Base-by-base conservation (phyloP, 106 monocot genomes). In the Dendrobium officinale region DNA sequence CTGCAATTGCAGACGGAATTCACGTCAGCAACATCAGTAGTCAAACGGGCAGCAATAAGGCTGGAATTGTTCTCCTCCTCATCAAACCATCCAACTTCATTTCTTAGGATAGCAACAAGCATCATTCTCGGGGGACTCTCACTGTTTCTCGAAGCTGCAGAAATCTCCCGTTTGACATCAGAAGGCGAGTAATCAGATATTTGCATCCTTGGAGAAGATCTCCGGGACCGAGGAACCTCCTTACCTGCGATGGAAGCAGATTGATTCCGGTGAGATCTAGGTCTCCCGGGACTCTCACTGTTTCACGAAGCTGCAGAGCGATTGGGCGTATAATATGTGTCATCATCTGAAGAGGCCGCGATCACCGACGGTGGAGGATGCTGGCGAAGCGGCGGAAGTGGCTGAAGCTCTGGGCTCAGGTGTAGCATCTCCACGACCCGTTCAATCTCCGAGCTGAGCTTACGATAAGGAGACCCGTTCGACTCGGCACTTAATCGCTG, bases 71-170 rank as follows among this genome's bases (percentile, higher is more conserved):
- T 95, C 79, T 93, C 98, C 73, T 99, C 98, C 73, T 99, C 95
- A 54, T 99, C 98, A 61, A 99, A 95, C 98, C 98, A 99, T 31
- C 95, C 98, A 5, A 99, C 98, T 88, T 99, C 98, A 79, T 99
- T 99, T 79, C 92, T 91, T 43, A 99, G 77, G 56, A 99, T 99
- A 15, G 92, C 95, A 29, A 29, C 29, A 29, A 29, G 29, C 29
- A 29, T 29, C 29, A 29, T 29, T 29, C 29, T 29, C 29, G 26
- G 26, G 26, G 26, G 26, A 26, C 26, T 26, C 26, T 26, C 26
- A 26, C 26, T 26, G 26, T 26, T 26, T 26, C 26, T 26, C 26
- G 26, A 26, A 26, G 26, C 26, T 26, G 26, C 26, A 26, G 68
- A 77, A 37, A 79, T 81, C 61, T 84, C 64, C 24, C 84, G 87